Evolutionary conservation across 352 stramenopile species (phyloP).

Genomic region (Globisporangium okanoganense): DNA sequence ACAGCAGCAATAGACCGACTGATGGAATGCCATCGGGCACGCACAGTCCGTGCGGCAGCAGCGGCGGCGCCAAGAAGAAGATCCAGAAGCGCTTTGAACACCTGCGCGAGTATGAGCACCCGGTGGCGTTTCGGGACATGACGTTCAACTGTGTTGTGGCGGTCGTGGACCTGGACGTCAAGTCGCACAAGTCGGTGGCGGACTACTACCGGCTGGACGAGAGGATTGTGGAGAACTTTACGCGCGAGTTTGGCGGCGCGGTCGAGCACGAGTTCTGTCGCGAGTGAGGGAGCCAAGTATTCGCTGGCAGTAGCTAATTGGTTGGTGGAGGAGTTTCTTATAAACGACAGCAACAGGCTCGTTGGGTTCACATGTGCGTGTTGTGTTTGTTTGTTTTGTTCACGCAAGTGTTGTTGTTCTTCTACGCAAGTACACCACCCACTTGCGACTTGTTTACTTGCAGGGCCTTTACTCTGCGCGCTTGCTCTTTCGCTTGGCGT

Average conservation of each 20-base stretch:
- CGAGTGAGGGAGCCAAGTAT: slow-evolving; percentile 24
- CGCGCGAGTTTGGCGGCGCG: slow-evolving; percentile 34
- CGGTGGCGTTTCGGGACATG: slow-evolving; percentile 54
- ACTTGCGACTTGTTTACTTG: not conserved
- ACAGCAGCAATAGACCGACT: slow-evolving; percentile 4
- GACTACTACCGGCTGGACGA: slow-evolving; percentile 82
- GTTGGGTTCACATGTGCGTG: not conserved
- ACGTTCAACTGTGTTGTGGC: slow-evolving; percentile 77
- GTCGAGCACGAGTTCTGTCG: slow-evolving; percentile 29
- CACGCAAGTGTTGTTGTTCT: not conserved
- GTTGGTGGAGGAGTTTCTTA: not conserved
- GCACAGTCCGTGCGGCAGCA: slow-evolving; percentile 14
- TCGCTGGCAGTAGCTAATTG: not conserved
- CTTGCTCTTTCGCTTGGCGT: slow-evolving; percentile 7
- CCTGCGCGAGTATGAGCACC: slow-evolving; percentile 65
- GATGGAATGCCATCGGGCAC: not conserved
- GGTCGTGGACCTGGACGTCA: slow-evolving; percentile 85
- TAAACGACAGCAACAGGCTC: not conserved
- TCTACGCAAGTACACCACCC: not conserved
- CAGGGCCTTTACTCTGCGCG: not conserved
- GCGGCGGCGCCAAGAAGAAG: slow-evolving; percentile 8
- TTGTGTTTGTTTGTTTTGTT: not conserved
- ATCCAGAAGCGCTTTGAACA: slow-evolving; percentile 46
- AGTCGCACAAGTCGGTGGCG: slow-evolving; percentile 82
- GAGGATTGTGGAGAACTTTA: slow-evolving; percentile 69